A percentile compares a stretch with the other conserved stretches of the same genome.
phyloP scores from a whole-genome alignment of 192 early-diverging fungal species.

The Entrophospora sp. region DNA sequence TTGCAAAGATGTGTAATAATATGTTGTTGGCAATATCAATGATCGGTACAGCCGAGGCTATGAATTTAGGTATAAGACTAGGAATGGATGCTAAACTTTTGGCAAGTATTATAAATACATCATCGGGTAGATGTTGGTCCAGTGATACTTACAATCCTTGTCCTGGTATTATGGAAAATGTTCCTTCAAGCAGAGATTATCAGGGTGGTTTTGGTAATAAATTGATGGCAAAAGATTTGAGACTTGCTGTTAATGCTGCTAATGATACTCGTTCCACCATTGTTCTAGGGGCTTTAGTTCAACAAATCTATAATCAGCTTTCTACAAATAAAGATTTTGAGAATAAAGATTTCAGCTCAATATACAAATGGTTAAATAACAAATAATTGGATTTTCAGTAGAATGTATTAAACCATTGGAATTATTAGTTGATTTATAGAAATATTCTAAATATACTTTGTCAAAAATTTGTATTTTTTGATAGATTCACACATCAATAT shows the following conservation, averaged over 20 bases:
- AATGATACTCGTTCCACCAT: constrained; percentile 59
- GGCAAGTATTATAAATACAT: constrained; percentile 81
- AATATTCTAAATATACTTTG: too few species aligned
- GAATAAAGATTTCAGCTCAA: constrained; percentile 75
- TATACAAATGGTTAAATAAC: constrained; percentile 53
- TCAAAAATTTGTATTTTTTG: too few species aligned
- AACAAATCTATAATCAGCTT: constrained; percentile 77
- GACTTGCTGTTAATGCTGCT: constrained; percentile 81
- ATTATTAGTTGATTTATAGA: too few species aligned
- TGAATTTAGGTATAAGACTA: constrained; percentile 80
- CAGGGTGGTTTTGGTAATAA: constrained; percentile 82
- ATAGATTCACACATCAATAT: too few species aligned
- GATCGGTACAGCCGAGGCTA: constrained; percentile 85
- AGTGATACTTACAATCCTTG: constrained; percentile 88
- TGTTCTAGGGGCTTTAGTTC: constrained; percentile 61
- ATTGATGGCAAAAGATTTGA: constrained; percentile 91
- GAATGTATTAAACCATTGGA: too few species aligned
- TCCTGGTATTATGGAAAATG: constrained; percentile 70
- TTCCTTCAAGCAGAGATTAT: constrained; percentile 73
- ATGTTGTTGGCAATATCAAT: constrained; percentile 91
- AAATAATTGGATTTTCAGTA: too few species aligned
- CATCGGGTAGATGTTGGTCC: constrained; percentile 85
- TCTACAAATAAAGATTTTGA: constrained; percentile 53
- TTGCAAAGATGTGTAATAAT: constrained; percentile 97
- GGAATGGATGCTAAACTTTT: constrained; percentile 85